Percentiles rank a stretch among this genome's conserved stretches.
These are phyloP conservation scores for Luvunga scandens DNA, from an alignment of 345 rosid genomes.

Conservation along the genomic window DNA sequence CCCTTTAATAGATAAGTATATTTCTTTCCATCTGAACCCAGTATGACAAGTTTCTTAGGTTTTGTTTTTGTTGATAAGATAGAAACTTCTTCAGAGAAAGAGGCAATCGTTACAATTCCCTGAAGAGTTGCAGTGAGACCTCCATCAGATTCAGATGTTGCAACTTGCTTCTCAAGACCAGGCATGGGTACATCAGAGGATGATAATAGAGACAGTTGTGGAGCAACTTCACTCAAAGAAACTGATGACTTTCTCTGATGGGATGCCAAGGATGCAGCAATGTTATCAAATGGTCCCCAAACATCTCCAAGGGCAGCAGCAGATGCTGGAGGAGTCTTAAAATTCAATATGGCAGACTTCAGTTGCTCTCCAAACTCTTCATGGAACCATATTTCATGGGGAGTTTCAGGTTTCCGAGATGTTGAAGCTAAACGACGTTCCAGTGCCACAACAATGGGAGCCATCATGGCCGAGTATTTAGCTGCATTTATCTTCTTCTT, in stretches of 20 bases:
- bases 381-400: conserved; percentile 85
- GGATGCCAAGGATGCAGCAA: conserved; percentile 81
- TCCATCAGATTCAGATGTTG: conserved; percentile 47
- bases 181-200: conserved; percentile 95
- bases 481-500: conserved; percentile 86
- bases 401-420: conserved; percentile 82
- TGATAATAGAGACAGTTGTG: conserved; percentile 71
- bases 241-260: conserved; percentile 79
- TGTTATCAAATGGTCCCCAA: conserved; percentile 83
- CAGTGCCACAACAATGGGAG: conserved; percentile 79
- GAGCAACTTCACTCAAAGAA: conserved; percentile 83
- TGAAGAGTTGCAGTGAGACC: conserved; percentile 43
- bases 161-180: conserved; percentile 78
- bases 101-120: conserved; percentile 70
- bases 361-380: conserved; percentile 64
- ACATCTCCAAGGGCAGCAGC: conserved; percentile 72
- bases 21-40: conserved; percentile 89
- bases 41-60: conserved; percentile 82
- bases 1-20: conserved; percentile 87
- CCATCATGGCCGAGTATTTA: conserved; percentile 95
- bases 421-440: conserved; percentile 93
- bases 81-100: conserved; percentile 64
- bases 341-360: conserved; percentile 60
- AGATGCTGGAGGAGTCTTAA: conserved; percentile 77
- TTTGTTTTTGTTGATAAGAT: conserved; percentile 88